Evolutionary conservation across 1,284 basidiomycete genomes (phyloP).

Genomic region (Cutaneotrichosporon cavernicola): DNA sequence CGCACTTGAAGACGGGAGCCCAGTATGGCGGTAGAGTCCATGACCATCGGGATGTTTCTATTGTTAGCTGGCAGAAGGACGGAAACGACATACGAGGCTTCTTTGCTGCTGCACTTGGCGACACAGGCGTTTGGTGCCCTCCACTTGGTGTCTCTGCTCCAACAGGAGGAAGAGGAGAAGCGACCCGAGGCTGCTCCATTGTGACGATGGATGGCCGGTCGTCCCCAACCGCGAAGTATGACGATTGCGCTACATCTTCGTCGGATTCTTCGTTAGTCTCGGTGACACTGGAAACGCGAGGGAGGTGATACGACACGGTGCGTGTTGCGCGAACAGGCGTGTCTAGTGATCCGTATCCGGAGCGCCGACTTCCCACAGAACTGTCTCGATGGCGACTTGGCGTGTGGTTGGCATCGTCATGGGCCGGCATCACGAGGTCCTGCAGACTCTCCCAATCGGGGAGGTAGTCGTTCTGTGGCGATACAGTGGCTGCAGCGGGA

Average conservation of each 20-base stretch:
- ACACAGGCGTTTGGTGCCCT: neutral
- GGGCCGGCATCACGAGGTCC: conserved; percentile 29
- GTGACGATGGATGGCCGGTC: neutral
- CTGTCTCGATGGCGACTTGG: neutral
- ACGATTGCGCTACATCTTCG: neutral
- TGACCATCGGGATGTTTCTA: conserved; percentile 13
- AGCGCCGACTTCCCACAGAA: neutral
- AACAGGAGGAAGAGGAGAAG: neutral
- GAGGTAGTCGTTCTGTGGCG: conserved; percentile 25
- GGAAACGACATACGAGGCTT: neutral
- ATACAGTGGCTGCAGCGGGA: conserved; percentile 18
- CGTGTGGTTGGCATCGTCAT: neutral
- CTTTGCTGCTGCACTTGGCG: neutral
- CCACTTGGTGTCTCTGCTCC: neutral
- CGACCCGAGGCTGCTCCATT: neutral
- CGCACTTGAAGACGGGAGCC: conserved; percentile 74
- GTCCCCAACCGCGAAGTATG: neutral
- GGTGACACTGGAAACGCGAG: conserved; percentile 2
- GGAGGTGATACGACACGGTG: neutral
- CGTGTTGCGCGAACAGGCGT: neutral
- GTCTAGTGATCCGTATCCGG: neutral
- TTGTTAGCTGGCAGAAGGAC: neutral
- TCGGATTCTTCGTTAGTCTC: conserved; percentile 10
- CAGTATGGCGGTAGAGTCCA: conserved; percentile 30
- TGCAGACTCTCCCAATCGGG: conserved; percentile 43